Evolutionary conservation across 495 filamentous ascomycete genomes (phyloP), one percentile per base, ranked within the genome.

Genomic region (Hypoxylon fragiforme): DNA sequence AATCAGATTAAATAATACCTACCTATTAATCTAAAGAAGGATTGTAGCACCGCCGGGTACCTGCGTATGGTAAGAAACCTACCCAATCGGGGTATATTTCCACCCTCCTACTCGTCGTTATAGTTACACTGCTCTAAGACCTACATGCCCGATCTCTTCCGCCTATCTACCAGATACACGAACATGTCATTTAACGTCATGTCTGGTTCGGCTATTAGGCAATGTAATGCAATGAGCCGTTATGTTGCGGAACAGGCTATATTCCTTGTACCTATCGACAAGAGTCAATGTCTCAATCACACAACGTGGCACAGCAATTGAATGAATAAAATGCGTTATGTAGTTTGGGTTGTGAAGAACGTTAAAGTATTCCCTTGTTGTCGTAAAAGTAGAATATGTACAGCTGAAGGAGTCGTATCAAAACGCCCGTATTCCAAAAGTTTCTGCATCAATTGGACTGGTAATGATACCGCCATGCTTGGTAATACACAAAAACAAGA

Each of bases 371-470:
- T 35, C 42, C 18, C 32, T 35, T 24, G 30, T n/a, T n/a, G 52
- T 54, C 53, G 47, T 62, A 11, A 57, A 24, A 53, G 26, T 18
- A 43, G 43, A 51, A 62, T 61, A 62, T 62, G 46, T 62, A 62
- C 58, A 62, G 21, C 15, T 35, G 38, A 56, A 57, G 40, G 43
- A 14, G 18, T 47, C 52, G 36, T 30, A 31, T 37, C n/a, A 35
- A 16, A 24, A 52, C 35, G 40, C 45, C 50, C 57, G 39, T 24
- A 52, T n/a, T 43, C 42, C 30, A 38, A 52, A 44, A 6, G 13
- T 13, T 26, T 31, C 31, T 28, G 19, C 50, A 42, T 36, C 7
- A 50, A 39, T 45, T n/a, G n/a, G 24, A 32, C 20, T 5, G 24
- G 19, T 16, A 40, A 38, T 48, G 31, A 38, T 39, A 41, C 43